Conservation (phyloP, 2,329 filamentous ascomycete species). For the Neofusicoccum sp. region DNA sequence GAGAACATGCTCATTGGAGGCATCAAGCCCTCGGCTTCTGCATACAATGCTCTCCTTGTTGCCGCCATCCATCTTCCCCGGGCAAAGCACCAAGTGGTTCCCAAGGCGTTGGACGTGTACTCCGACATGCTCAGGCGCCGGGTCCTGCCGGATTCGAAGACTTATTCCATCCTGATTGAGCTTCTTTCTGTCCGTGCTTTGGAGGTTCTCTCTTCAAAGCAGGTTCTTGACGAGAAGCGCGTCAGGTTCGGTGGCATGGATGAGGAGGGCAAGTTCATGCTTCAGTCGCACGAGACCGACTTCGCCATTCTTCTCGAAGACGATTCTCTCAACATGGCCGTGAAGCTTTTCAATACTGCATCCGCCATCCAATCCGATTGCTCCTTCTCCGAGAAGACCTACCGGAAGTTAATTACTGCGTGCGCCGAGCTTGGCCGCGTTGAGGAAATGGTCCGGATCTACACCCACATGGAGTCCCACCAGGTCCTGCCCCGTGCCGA, state of each 20-base stretch:
- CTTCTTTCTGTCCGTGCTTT: conserved; percentile 78
- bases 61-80: conserved; percentile 80
- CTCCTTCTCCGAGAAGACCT: conserved; percentile 76
- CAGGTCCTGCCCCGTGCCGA: conserved; percentile 72
- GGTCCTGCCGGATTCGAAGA: conserved; percentile 76
- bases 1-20: conserved; percentile 84
- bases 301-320: conserved; percentile 83
- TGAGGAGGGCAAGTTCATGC: conserved; percentile 80
- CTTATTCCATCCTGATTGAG: conserved; percentile 83
- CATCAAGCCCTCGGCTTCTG: conserved; percentile 73
- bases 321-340: conserved; percentile 77
- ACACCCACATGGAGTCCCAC: conserved; percentile 83
- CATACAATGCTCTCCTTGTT: conserved; percentile 89
- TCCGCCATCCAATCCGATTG: conserved; percentile 58
- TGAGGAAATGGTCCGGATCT: conserved; percentile 85
- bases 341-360: conserved; percentile 82
- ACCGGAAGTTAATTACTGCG: conserved; percentile 79
- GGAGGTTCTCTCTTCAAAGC: conserved; percentile 72
- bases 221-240: conserved; percentile 75
- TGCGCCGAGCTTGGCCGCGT: conserved; percentile 80
- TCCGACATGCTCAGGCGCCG: conserved; percentile 90
- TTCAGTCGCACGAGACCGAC: conserved; percentile 83
- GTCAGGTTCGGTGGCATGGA: conserved; percentile 81
- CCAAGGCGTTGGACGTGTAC: conserved; percentile 92
- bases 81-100: conserved; percentile 78